These are phyloP conservation scores for Phytophthora brassicae DNA, from an alignment of 352 stramenopile genomes.

Conservation along the genomic window DNA sequence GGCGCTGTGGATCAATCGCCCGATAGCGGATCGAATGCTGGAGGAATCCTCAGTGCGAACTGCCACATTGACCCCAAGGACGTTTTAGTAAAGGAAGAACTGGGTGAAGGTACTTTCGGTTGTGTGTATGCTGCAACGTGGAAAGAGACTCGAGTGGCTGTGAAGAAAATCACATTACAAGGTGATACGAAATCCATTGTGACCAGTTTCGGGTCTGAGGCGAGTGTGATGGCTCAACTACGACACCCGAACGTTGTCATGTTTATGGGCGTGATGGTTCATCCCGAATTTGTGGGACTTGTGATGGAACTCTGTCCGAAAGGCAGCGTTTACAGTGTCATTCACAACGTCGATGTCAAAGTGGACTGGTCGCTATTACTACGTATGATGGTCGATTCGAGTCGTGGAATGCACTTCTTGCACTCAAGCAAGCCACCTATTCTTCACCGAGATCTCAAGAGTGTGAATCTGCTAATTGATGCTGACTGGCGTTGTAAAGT, in stretches of 20 bases:
- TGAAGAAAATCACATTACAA: conserved; percentile 86
- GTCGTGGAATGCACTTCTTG: conserved; percentile 89
- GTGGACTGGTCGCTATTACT: conserved; percentile 88
- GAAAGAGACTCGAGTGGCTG: conserved; percentile 81
- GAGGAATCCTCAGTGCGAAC: conserved; percentile 74
- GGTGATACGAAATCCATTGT: conserved; percentile 82
- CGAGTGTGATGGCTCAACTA: conserved; percentile 83
- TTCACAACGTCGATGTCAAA: conserved; percentile 74
- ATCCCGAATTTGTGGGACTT: conserved; percentile 82
- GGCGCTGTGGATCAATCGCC: conserved; percentile 55
- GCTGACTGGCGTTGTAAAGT: conserved; percentile 90
- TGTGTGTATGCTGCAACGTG: conserved; percentile 74
- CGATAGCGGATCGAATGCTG: conserved; percentile 36
- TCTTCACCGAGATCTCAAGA: conserved; percentile 90
- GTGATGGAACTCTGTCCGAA: conserved; percentile 91
- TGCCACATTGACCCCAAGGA: conserved; percentile 86
- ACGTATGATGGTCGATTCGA: conserved; percentile 87
- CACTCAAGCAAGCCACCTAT: conserved; percentile 89
- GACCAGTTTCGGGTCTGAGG: conserved; percentile 80
- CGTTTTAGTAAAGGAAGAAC: conserved; percentile 76
- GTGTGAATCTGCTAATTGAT: conserved; percentile 89
- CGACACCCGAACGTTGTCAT: conserved; percentile 87
- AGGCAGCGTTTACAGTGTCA: conserved; percentile 81
- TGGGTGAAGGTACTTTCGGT: conserved; percentile 77
- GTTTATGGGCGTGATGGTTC: conserved; percentile 90